Percentiles rank a stretch among this genome's conserved stretches.
These are phyloP conservation scores for Mycogone perniciosa DNA, from an alignment of 2,329 filamentous ascomycete genomes.

Conservation along the genomic window DNA sequence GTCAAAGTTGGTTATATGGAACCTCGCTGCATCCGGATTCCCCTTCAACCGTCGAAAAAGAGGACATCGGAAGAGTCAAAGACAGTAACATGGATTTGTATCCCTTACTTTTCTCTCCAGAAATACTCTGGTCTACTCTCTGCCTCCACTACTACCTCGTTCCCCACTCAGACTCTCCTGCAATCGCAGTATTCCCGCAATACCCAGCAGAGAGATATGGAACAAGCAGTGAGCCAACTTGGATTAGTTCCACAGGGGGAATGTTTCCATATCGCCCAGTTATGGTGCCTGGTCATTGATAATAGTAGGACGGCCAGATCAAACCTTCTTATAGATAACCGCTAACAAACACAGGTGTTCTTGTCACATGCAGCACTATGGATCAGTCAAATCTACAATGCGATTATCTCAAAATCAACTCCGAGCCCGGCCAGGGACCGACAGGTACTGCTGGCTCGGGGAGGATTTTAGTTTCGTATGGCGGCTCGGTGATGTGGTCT, in stretches of 20 bases:
- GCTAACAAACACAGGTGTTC: constrained; percentile 21
- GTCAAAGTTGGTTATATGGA: constrained; percentile 36
- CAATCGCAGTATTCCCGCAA: constrained; percentile 38
- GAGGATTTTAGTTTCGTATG: constrained; percentile 30
- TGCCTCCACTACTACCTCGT: constrained; percentile 26
- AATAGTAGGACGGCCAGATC: constrained; percentile 30
- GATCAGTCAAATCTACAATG: constrained; percentile 27
- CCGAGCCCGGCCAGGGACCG: constrained; percentile 22
- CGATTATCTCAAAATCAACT: constrained; percentile 25
- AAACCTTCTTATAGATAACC: neutral
- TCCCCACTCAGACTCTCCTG: constrained; percentile 38
- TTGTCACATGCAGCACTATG: constrained; percentile 38
- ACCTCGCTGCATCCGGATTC: constrained; percentile 32
- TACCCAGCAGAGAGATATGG: constrained; percentile 36
- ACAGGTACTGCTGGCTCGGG: constrained; percentile 12
- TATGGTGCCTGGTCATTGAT: constrained; percentile 42
- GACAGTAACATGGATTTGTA: constrained; percentile 35
- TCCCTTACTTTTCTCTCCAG: constrained; percentile 43
- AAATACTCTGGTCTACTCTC: constrained; percentile 34
- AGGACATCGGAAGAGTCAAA: constrained; percentile 15
- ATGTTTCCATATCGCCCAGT: constrained; percentile 43
- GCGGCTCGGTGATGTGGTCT: constrained; percentile 32
- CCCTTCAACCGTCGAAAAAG: constrained; percentile 22
- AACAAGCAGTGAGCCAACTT: constrained; percentile 39
- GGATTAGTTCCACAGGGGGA: constrained; percentile 27